These are phyloP conservation scores for Chrysochromulina tobinii DNA, from an alignment of 78 protist genomes.

Conservation along the genomic window DNA sequence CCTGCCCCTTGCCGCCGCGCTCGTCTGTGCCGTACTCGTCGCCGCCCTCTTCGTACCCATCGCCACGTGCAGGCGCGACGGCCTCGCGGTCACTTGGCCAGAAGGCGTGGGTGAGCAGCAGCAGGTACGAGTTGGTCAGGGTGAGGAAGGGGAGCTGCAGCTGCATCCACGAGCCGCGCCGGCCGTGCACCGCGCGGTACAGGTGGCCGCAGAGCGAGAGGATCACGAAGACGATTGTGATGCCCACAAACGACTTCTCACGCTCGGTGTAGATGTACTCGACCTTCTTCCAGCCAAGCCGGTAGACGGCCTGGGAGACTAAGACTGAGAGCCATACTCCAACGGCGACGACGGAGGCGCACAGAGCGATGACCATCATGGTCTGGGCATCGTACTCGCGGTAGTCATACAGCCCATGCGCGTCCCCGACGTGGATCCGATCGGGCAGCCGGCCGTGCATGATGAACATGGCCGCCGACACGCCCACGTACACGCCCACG, in stretches of 20 bases:
- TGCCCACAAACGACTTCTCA: conserved; percentile 8
- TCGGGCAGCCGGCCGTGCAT: conserved; percentile 16
- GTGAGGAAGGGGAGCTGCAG: conserved; percentile 16
- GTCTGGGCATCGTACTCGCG: neutral
- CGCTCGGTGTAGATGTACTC: conserved; percentile 20
- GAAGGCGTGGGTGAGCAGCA: neutral
- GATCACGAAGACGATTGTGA: neutral
- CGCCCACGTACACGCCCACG: neutral
- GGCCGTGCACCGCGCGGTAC: conserved; percentile 2
- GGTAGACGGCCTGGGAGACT: neutral
- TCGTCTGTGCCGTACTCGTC: no score
- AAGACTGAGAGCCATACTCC: neutral
- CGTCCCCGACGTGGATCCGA: neutral
- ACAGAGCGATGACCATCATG: neutral
- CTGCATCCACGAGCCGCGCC: conserved; percentile 8
- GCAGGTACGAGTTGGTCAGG: neutral
- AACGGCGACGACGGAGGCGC: neutral
- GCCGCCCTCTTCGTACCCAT: no score
- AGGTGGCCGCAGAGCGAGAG: neutral
- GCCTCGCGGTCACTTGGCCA: neutral
- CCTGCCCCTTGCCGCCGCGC: no score
- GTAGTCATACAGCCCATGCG: neutral
- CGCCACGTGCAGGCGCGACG: no score
- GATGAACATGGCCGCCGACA: neutral
- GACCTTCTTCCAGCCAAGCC: conserved; percentile 19